phyloP scores from a whole-genome alignment of 139 green algal genomes.

The Diplosphaera chodatii region DNA sequence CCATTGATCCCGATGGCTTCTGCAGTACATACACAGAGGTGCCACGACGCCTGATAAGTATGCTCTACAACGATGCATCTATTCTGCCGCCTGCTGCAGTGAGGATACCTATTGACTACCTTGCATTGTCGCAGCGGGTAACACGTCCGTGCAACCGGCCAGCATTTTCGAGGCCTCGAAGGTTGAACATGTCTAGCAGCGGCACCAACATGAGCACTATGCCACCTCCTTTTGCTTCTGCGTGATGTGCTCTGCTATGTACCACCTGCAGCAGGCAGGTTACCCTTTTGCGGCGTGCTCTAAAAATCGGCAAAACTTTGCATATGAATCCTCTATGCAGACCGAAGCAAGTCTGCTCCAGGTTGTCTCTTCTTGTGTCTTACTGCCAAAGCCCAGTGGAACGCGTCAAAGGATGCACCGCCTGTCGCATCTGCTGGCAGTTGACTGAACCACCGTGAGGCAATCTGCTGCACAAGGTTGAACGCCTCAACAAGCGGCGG shows the following conservation, averaged over 20 bases:
- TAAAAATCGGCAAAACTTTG: too few relatives aligned
- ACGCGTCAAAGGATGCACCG: conserved; percentile 26
- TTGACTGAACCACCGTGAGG: conserved; percentile 10
- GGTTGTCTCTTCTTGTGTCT: too few relatives aligned
- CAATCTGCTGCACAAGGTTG: conserved; percentile 31
- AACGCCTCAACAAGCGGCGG: conserved; percentile 16
- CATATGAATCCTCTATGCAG: too few relatives aligned
- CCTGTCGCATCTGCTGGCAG: conserved; percentile 16
- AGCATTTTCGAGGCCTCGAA: conserved; percentile 54
- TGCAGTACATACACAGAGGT: background rate
- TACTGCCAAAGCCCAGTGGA: conserved; percentile 61
- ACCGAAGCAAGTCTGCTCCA: too few relatives aligned
- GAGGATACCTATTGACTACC: too few relatives aligned
- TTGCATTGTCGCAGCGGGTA: background rate
- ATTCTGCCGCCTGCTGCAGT: too few relatives aligned
- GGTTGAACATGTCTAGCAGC: conserved; percentile 77
- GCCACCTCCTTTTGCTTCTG: conserved; percentile 38
- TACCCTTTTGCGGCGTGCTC: too few relatives aligned
- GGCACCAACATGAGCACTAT: conserved; percentile 67
- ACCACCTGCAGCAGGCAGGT: too few relatives aligned
- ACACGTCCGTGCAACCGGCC: background rate
- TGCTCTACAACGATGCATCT: too few relatives aligned
- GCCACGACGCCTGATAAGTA: background rate
- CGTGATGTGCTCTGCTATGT: conserved; percentile 68
- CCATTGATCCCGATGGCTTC: too few relatives aligned